Base-by-base conservation (phyloP, 1,284 basidiomycete genomes). In the Schizophyllum amplum region DNA sequence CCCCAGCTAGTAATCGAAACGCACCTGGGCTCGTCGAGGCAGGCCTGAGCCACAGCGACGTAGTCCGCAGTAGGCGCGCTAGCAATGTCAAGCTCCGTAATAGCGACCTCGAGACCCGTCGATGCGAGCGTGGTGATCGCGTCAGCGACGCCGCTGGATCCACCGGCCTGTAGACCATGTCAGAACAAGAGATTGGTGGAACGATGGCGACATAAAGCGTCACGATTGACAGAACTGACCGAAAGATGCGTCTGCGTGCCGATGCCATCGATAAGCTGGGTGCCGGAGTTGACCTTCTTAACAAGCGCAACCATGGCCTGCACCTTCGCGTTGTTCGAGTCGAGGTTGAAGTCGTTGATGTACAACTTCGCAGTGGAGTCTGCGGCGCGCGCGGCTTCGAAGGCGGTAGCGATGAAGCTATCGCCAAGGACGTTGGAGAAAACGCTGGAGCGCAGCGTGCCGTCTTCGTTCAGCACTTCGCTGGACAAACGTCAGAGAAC, bases 31-130 rank as follows among this genome's bases (percentile, higher is more conserved):
- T 71, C 71, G 50, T 69, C 69, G 53, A 79, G 63, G 64, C 78
- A 81, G 4, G 78, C 78, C 60, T 80, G 77, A 47, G 67, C 70
- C 13, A 80, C 68, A 55, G 77, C 64, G 3, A 73, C 76, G 1
- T 67, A 63, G 0, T 79, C 81, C 17, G 69, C 71, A n/a, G 80
- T 80, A 24, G 79, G 71, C 24, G 71, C 71, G 70, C 82, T 80
- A 23, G 79, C 72, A 56, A 77, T 76, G 62, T 82, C 81, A 23
- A 83, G 71, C 65, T 82, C 81, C 1, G 80, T 82, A 61, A 81
- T 73, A 15, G 80, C 79, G 27, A 82, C 72, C 57, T 82, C 80
- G 55, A 82, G 69, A 27, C 81, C 79, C 25, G 81, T 73, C 22
- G 70, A 72, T 13, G 75, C 71, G 67, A 82, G 75, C 33, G 70